Evolutionary conservation across 225 moss, liverwort and hornwort species (phyloP).

Genomic region (Pseudoscleropodium purum): DNA sequence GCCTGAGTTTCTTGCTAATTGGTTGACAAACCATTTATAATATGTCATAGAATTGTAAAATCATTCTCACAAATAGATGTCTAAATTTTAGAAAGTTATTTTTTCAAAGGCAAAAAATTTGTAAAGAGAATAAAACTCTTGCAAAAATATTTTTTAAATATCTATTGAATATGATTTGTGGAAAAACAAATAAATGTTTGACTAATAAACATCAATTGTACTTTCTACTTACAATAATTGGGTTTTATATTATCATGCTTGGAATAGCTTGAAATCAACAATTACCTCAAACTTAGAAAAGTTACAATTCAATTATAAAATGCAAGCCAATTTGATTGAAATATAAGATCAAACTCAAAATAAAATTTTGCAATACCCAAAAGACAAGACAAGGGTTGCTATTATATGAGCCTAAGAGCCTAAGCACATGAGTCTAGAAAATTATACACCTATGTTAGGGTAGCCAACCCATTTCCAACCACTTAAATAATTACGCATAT

Average conservation of each 20-base stretch:
- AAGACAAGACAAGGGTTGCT: neutral
- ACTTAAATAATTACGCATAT: no score
- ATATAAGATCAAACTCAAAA: neutral
- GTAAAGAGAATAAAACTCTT: rapidly evolving
- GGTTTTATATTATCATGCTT: neutral
- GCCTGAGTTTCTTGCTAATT: neutral
- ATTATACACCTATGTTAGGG: no score
- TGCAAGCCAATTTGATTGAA: neutral
- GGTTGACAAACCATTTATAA: neutral
- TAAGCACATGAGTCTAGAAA: no score
- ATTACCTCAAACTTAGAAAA: neutral
- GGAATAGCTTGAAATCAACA: neutral
- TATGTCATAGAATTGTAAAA: neutral
- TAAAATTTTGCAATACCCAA: neutral
- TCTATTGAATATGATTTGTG: neutral
- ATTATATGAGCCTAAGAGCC: no score
- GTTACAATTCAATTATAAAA: rapidly evolving
- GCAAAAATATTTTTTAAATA: no score
- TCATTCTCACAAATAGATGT: neutral
- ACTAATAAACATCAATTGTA: rapidly evolving
- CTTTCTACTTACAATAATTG: neutral
- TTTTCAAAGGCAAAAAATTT: neutral
- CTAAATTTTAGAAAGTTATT: neutral
- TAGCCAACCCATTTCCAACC: no score
- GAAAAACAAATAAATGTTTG: neutral